Base-by-base conservation (phyloP, 805 yeast genomes). In the Cyberlindnera mississippiensis region DNA sequence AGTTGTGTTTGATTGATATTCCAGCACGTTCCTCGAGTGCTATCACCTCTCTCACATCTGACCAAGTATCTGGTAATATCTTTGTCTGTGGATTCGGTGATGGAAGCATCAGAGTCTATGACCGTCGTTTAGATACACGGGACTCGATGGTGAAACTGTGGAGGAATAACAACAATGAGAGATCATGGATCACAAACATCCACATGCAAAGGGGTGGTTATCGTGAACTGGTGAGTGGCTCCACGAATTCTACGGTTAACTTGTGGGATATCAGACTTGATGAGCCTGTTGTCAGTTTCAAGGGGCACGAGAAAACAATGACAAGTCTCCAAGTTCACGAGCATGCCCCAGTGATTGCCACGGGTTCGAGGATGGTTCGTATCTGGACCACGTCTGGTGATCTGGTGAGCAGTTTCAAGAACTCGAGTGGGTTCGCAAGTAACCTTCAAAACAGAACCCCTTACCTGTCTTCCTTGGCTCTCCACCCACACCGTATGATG, bases 121-220 rank as follows among this genome's bases (percentile, higher is more conserved):
- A 93, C 62, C 75, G 96, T 46, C 73, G 99, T 51, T 62, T 87
- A 45, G 95, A 86, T 51, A 74, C 93, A 0, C 68, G 95, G 41
- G 93, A 85, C 51, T 82, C 95, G 0, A 80, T 91, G 85, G 86
- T 88, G 11, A 78, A 80, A 53, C 69, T 81, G 7, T 93, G 97
- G 96, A 75, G 78, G 50, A 69, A 73, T n/a, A 61, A 62, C n/a
- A 61, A 59, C 20, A 49, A 51, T 20, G 49, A 70, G 42, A 72
- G 79, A 33, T 60, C 72, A 3, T 73, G 87, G 53, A 78, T 91
- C 33, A 69, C 80, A 35, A 87, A 85, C 51, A 80, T 90, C 9
- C 96, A 87, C 56, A 84, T 93, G 95, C 99, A 93, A 67, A 73
- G 99, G 54, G 99, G 99, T 29, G 99, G 99, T 0, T 78, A 79